Base-by-base conservation (phyloP, 2,329 filamentous ascomycete genomes). In the Fusarium sp. region DNA sequence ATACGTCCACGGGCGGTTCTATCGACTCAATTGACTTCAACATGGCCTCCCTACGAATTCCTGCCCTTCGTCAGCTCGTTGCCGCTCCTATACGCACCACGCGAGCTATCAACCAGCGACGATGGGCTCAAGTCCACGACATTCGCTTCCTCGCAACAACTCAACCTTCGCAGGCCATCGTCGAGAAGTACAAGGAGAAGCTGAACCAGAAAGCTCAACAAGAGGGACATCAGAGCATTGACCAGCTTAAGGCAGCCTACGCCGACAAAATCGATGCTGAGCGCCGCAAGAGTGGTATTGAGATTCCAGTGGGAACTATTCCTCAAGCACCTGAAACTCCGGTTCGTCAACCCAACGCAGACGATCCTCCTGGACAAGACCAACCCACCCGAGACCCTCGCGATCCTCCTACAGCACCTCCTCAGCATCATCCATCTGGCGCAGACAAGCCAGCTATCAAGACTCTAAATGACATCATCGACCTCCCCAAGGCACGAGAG, bases 81-180 rank as follows among this genome's bases (percentile, higher is more conserved):
- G 74, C 74, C 73, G 76, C 76, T 62, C 78, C 79, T 15, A 56
- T 79, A 46, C 80, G 79, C 57, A 69, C 76, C 14, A 73, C 79
- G 32, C 79, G 78, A 68, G 76, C 77, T 58, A 73, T 79, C 60
- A 79, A 83, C 73, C 95, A 98, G 81, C 89, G 91, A 60, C 90
- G 95, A 79, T 97, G 93, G 92, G 95, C 95, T 4, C 93, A 93
- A 77, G 94, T 98, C 33, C 93, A 97, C 81, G 93, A 98, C 81
- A 91, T 97, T 50, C 93, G 95, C 71, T 97, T 95, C 85, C 88
- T 97, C 48, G 92, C 92, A 67, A 96, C 94, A 18, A 93, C 94
- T 68, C 89, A 89, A 63, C 85, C 89, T 62, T 86, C 91, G 49
- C 87, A 89, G 63, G 86, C 87, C 75, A 85, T 98, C 41, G 80